Base-by-base conservation (phyloP, 2,329 filamentous ascomycete species). In the Aquanectria penicillioides region DNA sequence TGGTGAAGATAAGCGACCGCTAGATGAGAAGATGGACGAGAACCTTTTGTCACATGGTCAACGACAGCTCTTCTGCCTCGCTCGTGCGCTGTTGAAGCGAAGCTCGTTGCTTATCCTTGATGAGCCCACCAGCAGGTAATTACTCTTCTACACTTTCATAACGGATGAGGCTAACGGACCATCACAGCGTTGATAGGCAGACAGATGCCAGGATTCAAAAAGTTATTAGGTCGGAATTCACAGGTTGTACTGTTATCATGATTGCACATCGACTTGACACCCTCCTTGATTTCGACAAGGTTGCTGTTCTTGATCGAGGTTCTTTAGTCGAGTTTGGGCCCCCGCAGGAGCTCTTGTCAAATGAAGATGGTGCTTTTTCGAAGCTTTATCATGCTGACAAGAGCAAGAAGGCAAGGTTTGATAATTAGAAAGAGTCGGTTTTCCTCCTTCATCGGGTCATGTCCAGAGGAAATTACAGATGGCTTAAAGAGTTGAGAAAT, bases 61-160 rank as follows among this genome's bases (percentile, higher is more conserved):
- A 41, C 62, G 69, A 6, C 74, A 75, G 34, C 50, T 75, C 0
- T 74, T 75, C 12, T 75, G 73, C 31, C 64, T 75, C 4, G 70
- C 69, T 4, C 66, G 74, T 10, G 73, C 73, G 1, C 34, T 75
- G 3, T 47, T 75, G 4, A 71, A 73, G 44, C 59, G 52, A 6
- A 70, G 67, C 13, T 56, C 61, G 0, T 34, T 75, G 1, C 64
- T 75, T 4, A 62, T 75, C 12, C 65, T 75, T 1, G 78, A 80
- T 18, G 78, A 80, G 49, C 74, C 75, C 1, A 79, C 77, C 3
- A 78, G 75, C 73, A 75, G 70, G 73, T 71, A 50, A 62, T 50
- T 28, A 7, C 8, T 7, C 10, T 8, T 3, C 2, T 25, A 22
- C 11, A 2, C 13, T 3, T 10, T 37, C 13, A 26, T 9, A 13